Evolutionary conservation across 2,329 filamentous ascomycete genomes (phyloP).

Genomic region (Claviceps arundinis): DNA sequence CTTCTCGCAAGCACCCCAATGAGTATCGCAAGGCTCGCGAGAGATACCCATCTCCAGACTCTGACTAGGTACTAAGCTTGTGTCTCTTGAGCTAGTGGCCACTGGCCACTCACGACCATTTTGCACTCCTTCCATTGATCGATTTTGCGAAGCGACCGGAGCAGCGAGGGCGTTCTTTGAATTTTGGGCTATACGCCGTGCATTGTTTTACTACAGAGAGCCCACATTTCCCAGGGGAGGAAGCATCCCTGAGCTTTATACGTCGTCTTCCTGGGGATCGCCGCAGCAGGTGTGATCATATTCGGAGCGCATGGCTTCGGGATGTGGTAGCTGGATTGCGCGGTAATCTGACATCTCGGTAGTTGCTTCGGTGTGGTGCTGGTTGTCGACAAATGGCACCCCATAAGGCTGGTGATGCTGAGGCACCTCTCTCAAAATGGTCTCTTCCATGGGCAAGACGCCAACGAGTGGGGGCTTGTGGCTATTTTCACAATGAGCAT

Average conservation of each 20-base stretch:
- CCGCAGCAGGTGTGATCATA: no score
- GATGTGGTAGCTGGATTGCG: constrained; percentile 3
- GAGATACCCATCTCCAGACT: constrained; percentile 51
- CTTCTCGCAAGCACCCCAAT: constrained; percentile 53
- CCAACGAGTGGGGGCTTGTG: constrained; percentile 14
- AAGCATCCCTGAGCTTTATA: no score
- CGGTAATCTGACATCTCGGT: constrained; percentile 20
- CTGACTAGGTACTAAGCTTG: constrained; percentile 29
- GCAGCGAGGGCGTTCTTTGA: neutral
- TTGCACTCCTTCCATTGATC: neutral
- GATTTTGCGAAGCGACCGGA: neutral
- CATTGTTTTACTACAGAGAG: no score
- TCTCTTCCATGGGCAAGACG: constrained; percentile 14
- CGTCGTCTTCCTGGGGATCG: no score
- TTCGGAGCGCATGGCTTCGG: no score
- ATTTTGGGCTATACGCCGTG: no score
- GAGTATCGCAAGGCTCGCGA: constrained; percentile 58
- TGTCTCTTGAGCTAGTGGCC: constrained; percentile 4
- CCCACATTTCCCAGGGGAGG: no score
- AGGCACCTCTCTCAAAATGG: constrained; percentile 12
- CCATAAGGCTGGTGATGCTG: constrained; percentile 12
- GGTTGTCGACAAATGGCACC: constrained; percentile 21
- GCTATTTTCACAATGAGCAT: constrained; percentile 23
- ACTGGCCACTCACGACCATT: constrained; percentile 2
- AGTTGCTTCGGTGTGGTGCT: constrained; percentile 27